Base-by-base conservation (phyloP, 1,139 yeast species). In the Yamadazyma sp. region DNA sequence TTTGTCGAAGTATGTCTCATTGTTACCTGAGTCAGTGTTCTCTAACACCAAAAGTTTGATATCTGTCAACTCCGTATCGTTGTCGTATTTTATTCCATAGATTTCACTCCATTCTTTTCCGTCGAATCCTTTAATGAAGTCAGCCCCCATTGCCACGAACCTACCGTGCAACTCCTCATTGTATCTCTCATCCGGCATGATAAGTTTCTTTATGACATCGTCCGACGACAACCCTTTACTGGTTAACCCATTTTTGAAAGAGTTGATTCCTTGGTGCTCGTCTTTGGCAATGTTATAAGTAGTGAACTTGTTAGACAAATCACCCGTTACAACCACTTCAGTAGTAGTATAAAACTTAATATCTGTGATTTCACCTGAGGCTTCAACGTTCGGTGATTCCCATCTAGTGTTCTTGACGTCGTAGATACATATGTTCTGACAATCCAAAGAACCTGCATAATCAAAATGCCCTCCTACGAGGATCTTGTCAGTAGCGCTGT, bases 391-490 rank as follows among this genome's bases (percentile, higher is more conserved):
- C 2, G 79, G 78, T 38, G 54, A 64, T 31, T 63, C 66, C 92
- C 87, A 83, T 34, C 77, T 68, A 4, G 75, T 73, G 31, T 68
- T 66, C 3, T 62, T 58, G 42, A 83, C 60, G 50, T 84, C 85
- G 56, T 80, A 88, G 32, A 85, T 64, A 56, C 96, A 87, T 36
- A 88, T 61, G 2, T 81, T 76, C 2, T 68, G 61, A 62, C 96
- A 88, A 33, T 68, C 64, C 45, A 77, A 62, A 7, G 81, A 68
- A 0, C 86, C 83, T 3, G 85, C 83, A 27, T 68, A 60, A 23
- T 72, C 73, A 53, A 87, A 87, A 34, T 79, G 69, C 16, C 98
- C 98, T 36, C 87, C 96, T 9, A 87, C 85, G 29, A 88, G 67
- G 15, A 89, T 58, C 17, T 74, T 69, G 17, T 71, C 58, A 7